Base-by-base conservation (phyloP, 1,284 basidiomycete genomes). In the Puccinia horiana region DNA sequence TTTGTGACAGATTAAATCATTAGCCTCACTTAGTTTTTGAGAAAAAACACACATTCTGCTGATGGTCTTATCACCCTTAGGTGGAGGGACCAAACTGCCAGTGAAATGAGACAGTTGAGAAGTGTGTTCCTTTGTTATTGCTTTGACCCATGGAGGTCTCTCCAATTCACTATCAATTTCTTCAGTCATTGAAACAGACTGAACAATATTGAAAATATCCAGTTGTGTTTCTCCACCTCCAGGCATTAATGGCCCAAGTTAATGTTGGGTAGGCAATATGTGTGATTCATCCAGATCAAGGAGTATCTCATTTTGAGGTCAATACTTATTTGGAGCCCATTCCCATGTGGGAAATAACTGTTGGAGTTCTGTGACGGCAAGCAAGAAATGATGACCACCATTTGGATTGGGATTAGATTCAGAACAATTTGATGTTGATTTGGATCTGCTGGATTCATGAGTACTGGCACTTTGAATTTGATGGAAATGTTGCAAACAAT, bases 51-150 rank as follows among this genome's bases (percentile, higher is more conserved):
- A 76, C 54, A 65, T 76, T 2, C 75, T 11, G 5, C 75, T 35
- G 65, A 76, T 76, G 3, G 47, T 40, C 29, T 76, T 76, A 14
- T 75, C 73, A 40, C 35, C 23, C 23, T 58, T 42, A 29, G 70
- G 70, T 12, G 44, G 11, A 11, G 70, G 70, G 18, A 74, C 49
- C 23, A 74, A 26, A 26, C 12, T 11, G n/a, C 67, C 67, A 44
- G 67, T 70, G 18, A 26, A 18, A 20, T 70, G 29, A 16, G 32
- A 4, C 16, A 49, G n/a, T 14, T 35, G 67, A 9, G n/a, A 70
- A 11, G 14, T 23, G 42, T 35, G 37, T n/a, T 70, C 67, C 8
- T 18, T 42, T 44, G 6, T n/a, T 37, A 70, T 70, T 4, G 37
- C 67, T 70, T 70, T 23, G 5, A 35, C 3, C 40, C 67, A 70